Conservation (phyloP, 2,329 filamentous ascomycete genomes). For the Stemphylium lycopersici region DNA sequence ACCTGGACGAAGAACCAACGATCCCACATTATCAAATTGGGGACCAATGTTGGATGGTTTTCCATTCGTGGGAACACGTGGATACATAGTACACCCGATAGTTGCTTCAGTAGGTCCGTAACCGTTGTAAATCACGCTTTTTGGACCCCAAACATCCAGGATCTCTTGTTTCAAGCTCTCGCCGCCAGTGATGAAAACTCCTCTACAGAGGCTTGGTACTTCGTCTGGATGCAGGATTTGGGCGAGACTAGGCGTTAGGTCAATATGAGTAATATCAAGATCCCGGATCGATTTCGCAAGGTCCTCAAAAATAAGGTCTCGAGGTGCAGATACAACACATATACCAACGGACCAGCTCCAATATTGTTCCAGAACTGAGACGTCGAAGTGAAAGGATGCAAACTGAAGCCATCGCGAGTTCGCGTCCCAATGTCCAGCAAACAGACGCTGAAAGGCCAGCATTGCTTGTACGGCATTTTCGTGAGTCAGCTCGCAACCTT, state of each 20-base stretch:
- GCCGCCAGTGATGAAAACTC: slow-evolving; percentile 92
- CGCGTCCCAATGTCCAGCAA: slow-evolving; percentile 73
- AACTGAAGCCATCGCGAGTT: slow-evolving; percentile 88
- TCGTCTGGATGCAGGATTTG: slow-evolving; percentile 78
- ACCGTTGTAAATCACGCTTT: slow-evolving; percentile 85
- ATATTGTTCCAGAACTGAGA: slow-evolving; percentile 90
- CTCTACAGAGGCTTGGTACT: slow-evolving; percentile 77
- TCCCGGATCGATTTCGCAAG: slow-evolving; percentile 73
- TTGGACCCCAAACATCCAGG: slow-evolving; percentile 80
- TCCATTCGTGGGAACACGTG: slow-evolving; percentile 76
- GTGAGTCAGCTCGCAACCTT: slow-evolving; percentile 87
- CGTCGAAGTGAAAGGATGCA: slow-evolving; percentile 92
- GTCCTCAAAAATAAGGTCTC: slow-evolving; percentile 86
- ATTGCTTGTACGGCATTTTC: slow-evolving; percentile 89
- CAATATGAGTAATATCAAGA: slow-evolving; percentile 84
- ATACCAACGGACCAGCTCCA: slow-evolving; percentile 96
- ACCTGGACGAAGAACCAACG: slow-evolving; percentile 74
- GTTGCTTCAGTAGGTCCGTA: slow-evolving; percentile 91
- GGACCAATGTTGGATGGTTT: slow-evolving; percentile 86
- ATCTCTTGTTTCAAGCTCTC: slow-evolving; percentile 90
- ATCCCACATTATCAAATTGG: slow-evolving; percentile 86
- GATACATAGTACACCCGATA: slow-evolving; percentile 89
- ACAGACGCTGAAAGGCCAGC: slow-evolving; percentile 82
- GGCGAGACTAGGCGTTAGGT: slow-evolving; percentile 87
- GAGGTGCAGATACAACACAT: slow-evolving; percentile 78